A percentile compares a stretch with the other conserved stretches of the same genome.
These are phyloP conservation scores for Nepenthes gracilis DNA, from an alignment of 148 eudicot species.

Conservation along the genomic window DNA sequence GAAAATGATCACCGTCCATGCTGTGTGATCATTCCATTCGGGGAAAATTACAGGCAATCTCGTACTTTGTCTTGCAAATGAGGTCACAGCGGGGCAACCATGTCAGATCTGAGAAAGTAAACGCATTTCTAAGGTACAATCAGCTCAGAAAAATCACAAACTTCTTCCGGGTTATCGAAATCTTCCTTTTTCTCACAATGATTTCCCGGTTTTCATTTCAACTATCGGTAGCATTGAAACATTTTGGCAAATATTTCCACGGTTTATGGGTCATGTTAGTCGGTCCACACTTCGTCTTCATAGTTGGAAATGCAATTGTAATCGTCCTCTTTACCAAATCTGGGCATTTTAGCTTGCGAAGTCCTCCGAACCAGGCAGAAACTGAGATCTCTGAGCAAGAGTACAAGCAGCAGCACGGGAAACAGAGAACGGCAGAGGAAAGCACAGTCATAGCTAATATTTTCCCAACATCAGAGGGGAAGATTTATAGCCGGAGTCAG, in stretches of 20 bases:
- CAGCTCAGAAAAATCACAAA: conserved; percentile 11
- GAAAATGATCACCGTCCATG: too few relatives aligned
- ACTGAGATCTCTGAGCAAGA: background rate
- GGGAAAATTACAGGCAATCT: background rate
- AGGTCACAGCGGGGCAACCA: background rate
- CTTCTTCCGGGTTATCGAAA: conserved; percentile 52
- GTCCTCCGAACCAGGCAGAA: background rate
- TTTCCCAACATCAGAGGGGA: conserved; percentile 12
- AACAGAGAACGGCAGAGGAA: conserved; percentile 13
- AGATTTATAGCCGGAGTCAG: conserved; percentile 36
- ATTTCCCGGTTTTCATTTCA: conserved; percentile 37
- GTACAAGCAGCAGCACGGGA: conserved; percentile 9
- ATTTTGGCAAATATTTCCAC: conserved; percentile 30
- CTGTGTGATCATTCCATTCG: too few relatives aligned
- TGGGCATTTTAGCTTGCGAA: background rate
- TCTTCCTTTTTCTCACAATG: conserved; percentile 37
- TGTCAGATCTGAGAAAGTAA: background rate
- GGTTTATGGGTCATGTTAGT: conserved; percentile 17
- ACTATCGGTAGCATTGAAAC: conserved; percentile 28
- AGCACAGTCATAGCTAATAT: conserved; percentile 9
- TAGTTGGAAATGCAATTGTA: conserved; percentile 61
- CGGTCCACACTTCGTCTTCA: conserved; percentile 64
- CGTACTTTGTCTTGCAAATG: background rate
- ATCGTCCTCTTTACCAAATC: conserved; percentile 37
- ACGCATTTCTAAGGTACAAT: background rate